Conservation (phyloP, 441 rosid genomes). For the Syzygium syzygioides region DNA sequence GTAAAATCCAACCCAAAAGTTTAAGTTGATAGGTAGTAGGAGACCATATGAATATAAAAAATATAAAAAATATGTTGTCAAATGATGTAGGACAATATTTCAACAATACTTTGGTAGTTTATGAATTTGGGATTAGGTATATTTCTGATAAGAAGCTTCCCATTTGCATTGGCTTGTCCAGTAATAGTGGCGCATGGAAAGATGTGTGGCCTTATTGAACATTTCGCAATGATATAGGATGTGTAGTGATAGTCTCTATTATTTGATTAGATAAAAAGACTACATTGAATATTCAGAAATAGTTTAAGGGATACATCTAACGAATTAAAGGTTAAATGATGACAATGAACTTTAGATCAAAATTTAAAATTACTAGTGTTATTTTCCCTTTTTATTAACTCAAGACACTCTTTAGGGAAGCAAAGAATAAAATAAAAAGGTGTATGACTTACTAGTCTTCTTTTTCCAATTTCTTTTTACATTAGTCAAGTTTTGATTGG, state of each 20-base stretch:
- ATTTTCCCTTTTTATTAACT: not conserved
- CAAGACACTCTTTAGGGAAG: not conserved
- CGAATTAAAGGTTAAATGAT: not conserved
- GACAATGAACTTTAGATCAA: accelerated
- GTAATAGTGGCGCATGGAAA: accelerated
- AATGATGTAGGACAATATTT: accelerated
- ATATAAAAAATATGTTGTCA: accelerated
- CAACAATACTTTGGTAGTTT: not conserved
- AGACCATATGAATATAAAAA: not conserved
- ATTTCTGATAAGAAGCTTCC: not conserved
- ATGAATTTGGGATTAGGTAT: not conserved
- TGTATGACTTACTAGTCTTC: not conserved
- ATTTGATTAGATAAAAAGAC: not conserved
- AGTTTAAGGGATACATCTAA: not conserved
- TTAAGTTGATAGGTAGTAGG: accelerated
- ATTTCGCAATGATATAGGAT: not conserved
- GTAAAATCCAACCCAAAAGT: accelerated
- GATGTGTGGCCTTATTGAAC: not conserved
- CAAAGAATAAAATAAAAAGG: not conserved
- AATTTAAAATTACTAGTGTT: accelerated
- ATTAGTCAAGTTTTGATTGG: not conserved
- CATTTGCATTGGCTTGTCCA: not conserved
- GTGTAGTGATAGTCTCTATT: not conserved
- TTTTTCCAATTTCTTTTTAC: not conserved
- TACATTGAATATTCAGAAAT: not conserved